These are phyloP conservation scores for Beauveria sp. DNA, from an alignment of 2,329 filamentous ascomycete species.

Conservation along the genomic window DNA sequence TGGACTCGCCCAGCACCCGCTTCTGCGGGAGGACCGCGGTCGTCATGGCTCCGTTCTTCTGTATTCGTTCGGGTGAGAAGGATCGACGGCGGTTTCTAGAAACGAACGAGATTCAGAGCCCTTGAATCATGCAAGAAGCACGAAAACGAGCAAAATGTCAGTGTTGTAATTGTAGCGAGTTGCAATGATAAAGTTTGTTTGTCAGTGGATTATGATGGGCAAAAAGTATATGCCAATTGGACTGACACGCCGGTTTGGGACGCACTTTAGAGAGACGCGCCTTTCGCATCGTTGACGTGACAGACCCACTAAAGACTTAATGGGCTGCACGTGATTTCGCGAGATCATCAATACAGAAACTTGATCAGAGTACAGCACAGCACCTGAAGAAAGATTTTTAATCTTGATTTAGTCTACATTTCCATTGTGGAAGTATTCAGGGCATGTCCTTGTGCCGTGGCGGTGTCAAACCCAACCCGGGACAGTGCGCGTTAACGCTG, in stretches of 20 bases:
- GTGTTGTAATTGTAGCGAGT: not conserved
- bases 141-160: not conserved
- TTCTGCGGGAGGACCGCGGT: constrained; percentile 56
- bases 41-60: constrained; percentile 31
- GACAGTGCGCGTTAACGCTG: not conserved
- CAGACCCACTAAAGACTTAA: constrained; percentile 6
- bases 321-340: constrained; percentile 7
- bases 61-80: not conserved
- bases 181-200: not conserved
- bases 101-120: not conserved
- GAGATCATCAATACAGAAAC: not conserved
- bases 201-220: not conserved
- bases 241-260: not conserved
- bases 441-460: not conserved
- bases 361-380: no score
- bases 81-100: not conserved
- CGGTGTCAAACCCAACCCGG: not conserved
- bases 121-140: not conserved
- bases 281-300: constrained; percentile 11
- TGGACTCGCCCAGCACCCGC: constrained; percentile 63
- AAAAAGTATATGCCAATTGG: constrained; percentile 7
- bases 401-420: no score
- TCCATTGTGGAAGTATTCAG: not conserved
- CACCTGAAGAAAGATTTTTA: no score
- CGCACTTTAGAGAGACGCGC: constrained; percentile 11